Evolutionary conservation across 1,284 basidiomycete species (phyloP).

Genomic region (Amylostereum areolatum): DNA sequence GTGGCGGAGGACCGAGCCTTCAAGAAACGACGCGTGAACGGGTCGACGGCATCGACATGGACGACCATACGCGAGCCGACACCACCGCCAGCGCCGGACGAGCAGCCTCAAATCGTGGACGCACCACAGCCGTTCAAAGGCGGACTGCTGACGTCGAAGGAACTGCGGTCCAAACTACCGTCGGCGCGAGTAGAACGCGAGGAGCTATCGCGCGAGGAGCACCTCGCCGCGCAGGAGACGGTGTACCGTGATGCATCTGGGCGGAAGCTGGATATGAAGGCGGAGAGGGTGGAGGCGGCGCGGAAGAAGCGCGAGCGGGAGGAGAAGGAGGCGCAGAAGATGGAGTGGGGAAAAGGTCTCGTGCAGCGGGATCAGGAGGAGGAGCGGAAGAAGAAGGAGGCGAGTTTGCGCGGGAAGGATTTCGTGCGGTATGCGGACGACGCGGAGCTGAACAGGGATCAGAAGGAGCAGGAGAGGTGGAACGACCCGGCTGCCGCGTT

Average conservation of each 20-base stretch:
- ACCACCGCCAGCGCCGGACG: conserved; percentile 56
- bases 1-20: conserved; percentile 66
- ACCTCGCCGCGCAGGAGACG: conserved; percentile 73
- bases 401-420: conserved; percentile 57
- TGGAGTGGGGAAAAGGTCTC: conserved; percentile 96
- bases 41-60: conserved; percentile 50
- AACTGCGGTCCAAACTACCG: conserved; percentile 52
- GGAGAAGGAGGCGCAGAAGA: conserved; percentile 82
- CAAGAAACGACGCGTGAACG: conserved; percentile 56
- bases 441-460: conserved; percentile 75
- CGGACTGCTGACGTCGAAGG: conserved; percentile 71
- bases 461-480: conserved; percentile 79
- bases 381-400: conserved; percentile 55
- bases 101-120: conserved; percentile 59
- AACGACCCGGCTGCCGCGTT: conserved; percentile 96
- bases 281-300: conserved; percentile 78
- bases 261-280: conserved; percentile 83
- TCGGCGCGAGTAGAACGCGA: conserved; percentile 29
- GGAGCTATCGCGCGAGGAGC: conserved; percentile 24
- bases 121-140: conserved; percentile 49
- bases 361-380: conserved; percentile 80
- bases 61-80: conserved; percentile 44
- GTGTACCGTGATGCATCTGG: conserved; percentile 92
- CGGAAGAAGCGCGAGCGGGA: conserved; percentile 71
- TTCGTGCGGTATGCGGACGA: conserved; percentile 85